phyloP scores from a whole-genome alignment of 2,329 filamentous ascomycete species.

The Aciculosporium take region DNA sequence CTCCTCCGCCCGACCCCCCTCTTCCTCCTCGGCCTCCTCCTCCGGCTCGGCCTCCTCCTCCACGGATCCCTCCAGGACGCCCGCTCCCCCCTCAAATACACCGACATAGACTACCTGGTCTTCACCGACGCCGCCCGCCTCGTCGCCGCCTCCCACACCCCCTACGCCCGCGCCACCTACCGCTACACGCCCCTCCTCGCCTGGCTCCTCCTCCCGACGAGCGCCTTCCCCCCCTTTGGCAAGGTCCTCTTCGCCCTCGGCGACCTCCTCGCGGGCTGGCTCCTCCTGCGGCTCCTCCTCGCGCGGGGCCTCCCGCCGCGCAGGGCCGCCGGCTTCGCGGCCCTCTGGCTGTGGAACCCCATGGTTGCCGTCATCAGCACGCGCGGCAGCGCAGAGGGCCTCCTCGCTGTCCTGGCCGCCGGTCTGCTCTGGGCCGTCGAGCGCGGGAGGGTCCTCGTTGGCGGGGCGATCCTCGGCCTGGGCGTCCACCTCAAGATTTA shows the following conservation, averaged over 20 bases:
- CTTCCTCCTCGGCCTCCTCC: conserved; percentile 41
- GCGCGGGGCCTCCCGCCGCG: conserved; percentile 30
- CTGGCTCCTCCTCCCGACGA: conserved; percentile 77
- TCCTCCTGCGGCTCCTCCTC: conserved; percentile 38
- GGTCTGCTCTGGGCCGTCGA: conserved; percentile 72
- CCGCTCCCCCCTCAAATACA: conserved; percentile 87
- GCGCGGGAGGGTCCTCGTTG: conserved; percentile 43
- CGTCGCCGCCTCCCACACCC: conserved; percentile 50
- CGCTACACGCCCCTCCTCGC: conserved; percentile 90
- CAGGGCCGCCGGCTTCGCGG: conserved; percentile 61
- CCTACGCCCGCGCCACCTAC: conserved; percentile 86
- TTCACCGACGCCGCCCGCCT: conserved; percentile 91
- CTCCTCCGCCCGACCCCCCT: conserved; percentile 29
- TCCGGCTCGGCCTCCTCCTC: conserved; percentile 61
- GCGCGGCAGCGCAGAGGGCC: conserved; percentile 79
- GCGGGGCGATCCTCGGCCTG: conserved; percentile 64
- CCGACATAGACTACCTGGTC: conserved; percentile 96
- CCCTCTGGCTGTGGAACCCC: conserved; percentile 88
- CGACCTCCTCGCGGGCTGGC: conserved; percentile 72
- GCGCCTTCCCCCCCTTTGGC: conserved; percentile 67
- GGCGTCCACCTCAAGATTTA: conserved; percentile 98
- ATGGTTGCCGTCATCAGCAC: conserved; percentile 98
- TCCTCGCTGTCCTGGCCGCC: conserved; percentile 74
- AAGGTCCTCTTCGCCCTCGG: conserved; percentile 75
- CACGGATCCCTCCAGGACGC: conserved; percentile 92